Percentiles rank a stretch among this genome's conserved stretches.
These are phyloP conservation scores for Blumeria hordei DNA, from an alignment of 2,329 filamentous ascomycete species.

Conservation along the genomic window DNA sequence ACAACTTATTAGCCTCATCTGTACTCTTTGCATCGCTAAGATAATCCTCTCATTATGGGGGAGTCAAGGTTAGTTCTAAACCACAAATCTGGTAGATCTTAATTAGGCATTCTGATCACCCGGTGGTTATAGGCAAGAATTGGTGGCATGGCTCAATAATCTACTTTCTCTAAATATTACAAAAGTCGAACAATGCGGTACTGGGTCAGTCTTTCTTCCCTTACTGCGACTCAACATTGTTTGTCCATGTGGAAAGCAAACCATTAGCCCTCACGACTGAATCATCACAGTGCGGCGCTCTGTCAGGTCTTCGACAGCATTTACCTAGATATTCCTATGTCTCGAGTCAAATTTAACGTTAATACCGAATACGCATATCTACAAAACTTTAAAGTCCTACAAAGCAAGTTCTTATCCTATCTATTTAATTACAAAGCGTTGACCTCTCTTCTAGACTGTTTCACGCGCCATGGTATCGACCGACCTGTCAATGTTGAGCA, in stretches of 20 bases:
- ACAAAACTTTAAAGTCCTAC: slow-evolving; percentile 93
- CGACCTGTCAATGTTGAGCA: slow-evolving; percentile 71
- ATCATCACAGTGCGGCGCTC: slow-evolving; percentile 48
- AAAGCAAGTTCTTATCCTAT: slow-evolving; percentile 33
- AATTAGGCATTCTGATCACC: slow-evolving; percentile 5
- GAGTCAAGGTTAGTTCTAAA: slow-evolving; percentile 14
- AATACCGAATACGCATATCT: slow-evolving; percentile 94
- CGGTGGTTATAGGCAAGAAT: slow-evolving; percentile 50
- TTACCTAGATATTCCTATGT: slow-evolving; percentile 87
- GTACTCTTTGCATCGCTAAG: not conserved
- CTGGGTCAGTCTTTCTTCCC: slow-evolving; percentile 41
- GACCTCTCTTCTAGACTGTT: slow-evolving; percentile 36
- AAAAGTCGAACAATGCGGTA: slow-evolving; percentile 97
- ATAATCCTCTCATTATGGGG: slow-evolving; percentile 11
- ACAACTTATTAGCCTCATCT: no score
- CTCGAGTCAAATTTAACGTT: slow-evolving; percentile 92
- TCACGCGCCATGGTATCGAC: slow-evolving; percentile 69
- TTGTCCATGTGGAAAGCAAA: no score
- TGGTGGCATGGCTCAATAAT: slow-evolving; percentile 91
- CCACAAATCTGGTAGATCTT: slow-evolving; percentile 2
- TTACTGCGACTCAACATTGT: no score
- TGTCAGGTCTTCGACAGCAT: slow-evolving; percentile 98
- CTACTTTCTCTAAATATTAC: slow-evolving; percentile 94
- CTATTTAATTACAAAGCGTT: slow-evolving; percentile 1
- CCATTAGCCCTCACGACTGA: no score